Evolutionary conservation across 345 rosid genomes (phyloP).

Genomic region (Conringia planisiliqua): DNA sequence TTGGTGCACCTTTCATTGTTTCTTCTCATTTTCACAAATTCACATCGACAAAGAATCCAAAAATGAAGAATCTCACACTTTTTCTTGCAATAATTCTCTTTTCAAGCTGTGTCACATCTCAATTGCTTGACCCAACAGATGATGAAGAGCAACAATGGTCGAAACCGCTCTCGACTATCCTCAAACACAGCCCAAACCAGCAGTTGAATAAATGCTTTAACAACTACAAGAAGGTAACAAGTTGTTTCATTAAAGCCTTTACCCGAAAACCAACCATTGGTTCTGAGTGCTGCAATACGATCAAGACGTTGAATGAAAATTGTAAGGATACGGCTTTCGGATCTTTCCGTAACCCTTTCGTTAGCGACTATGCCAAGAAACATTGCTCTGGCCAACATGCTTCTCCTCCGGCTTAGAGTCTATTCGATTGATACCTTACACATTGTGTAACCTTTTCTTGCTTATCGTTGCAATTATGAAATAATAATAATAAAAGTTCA

Average conservation of each 20-base stretch:
- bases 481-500: no score
- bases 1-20: background rate
- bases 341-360: background rate
- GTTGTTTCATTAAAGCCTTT: background rate
- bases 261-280: background rate
- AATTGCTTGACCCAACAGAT: background rate
- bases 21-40: background rate
- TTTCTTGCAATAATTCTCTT: background rate
- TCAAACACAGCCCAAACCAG: background rate
- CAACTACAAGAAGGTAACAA: background rate
- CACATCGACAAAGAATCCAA: background rate
- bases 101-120: constrained; percentile 9
- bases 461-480: background rate
- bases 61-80: constrained; percentile 3
- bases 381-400: background rate
- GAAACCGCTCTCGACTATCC: background rate
- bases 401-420: background rate
- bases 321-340: background rate
- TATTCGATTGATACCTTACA: no score
- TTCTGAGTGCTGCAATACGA: background rate
- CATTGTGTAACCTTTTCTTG: no score
- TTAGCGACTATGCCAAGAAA: background rate
- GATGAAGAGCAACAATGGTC: background rate
- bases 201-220: background rate
- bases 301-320: background rate